phyloP scores from a whole-genome alignment of 129 eudicot genomes.

The Mikania micrantha region DNA sequence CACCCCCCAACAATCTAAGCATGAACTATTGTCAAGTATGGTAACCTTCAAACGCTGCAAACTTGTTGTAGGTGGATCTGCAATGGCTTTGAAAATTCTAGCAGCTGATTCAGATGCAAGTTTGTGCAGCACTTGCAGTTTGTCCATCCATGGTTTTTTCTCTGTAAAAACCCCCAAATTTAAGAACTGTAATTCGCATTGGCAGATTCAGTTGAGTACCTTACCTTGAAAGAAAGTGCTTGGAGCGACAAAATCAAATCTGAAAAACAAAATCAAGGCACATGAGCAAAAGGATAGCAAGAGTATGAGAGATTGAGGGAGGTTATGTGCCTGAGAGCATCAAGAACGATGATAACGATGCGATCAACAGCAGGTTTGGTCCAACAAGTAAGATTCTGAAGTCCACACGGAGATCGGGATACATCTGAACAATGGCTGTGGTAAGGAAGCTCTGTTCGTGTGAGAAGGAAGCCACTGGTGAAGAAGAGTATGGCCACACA shows the following conservation, averaged over 20 bases:
- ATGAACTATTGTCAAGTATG: no score
- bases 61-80: conserved; percentile 98
- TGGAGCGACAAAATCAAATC: conserved; percentile 97
- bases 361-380: conserved; percentile 78
- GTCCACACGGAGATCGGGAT: conserved; percentile 57
- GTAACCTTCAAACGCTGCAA: conserved; percentile 92
- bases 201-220: not conserved
- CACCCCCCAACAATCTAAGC: not conserved
- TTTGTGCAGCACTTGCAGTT: conserved; percentile 63
- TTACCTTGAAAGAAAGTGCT: conserved; percentile 69
- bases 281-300: not conserved
- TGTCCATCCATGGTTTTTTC: conserved; percentile 98
- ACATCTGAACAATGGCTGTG: conserved; percentile 68
- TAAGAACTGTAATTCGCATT: no score
- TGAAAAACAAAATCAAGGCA: conserved; percentile 12
- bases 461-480: conserved; percentile 87
- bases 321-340: conserved; percentile 66
- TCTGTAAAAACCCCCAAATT: conserved; percentile 26
- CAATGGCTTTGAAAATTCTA: conserved; percentile 91
- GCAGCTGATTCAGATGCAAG: conserved; percentile 69
- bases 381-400: conserved; percentile 45
- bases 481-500: conserved; percentile 53
- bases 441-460: conserved; percentile 79
- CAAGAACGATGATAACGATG: conserved; percentile 76
- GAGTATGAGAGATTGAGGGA: not conserved